phyloP scores from a whole-genome alignment of 768 basidiomycete genomes.

The Calocera viscosa region DNA sequence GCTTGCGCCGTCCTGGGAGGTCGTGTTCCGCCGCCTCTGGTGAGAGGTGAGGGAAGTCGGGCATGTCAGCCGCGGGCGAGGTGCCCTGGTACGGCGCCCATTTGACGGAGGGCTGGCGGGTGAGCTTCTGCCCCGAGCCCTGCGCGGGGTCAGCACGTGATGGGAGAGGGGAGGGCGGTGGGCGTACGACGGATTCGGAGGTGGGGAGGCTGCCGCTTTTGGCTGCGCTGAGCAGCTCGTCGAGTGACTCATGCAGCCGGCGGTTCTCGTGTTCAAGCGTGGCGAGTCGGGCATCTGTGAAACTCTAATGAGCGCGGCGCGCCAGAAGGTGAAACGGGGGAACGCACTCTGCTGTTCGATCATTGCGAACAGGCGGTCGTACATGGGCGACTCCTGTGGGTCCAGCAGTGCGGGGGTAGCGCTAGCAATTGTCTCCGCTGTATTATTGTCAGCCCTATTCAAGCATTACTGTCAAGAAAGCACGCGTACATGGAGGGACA shows the following conservation, averaged over 20 bases:
- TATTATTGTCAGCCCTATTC: conserved; percentile 21
- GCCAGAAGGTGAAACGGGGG: background rate
- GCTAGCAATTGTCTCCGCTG: background rate
- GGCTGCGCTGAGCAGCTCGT: conserved; percentile 19
- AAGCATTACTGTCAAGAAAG: background rate
- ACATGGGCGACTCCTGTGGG: conserved; percentile 39
- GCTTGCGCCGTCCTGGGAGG: conserved; percentile 16
- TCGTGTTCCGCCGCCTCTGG: conserved; percentile 71
- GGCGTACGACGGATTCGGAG: conserved; percentile 6
- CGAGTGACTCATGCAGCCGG: conserved; percentile 41
- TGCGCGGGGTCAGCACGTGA: conserved; percentile 11
- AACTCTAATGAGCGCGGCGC: background rate
- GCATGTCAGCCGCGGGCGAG: conserved; percentile 16
- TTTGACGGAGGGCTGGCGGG: conserved; percentile 71
- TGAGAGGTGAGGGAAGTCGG: conserved; percentile 66
- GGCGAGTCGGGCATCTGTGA: conserved; percentile 52
- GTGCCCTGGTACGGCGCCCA: conserved; percentile 59
- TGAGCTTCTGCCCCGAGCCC: conserved; percentile 34
- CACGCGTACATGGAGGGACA: conserved; percentile 68
- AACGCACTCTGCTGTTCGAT: conserved; percentile 60
- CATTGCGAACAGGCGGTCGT: conserved; percentile 54
- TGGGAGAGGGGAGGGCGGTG: conserved; percentile 22
- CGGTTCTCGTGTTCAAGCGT: conserved; percentile 68
- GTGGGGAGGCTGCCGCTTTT: conserved; percentile 15
- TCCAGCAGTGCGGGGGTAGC: conserved; percentile 47